A percentile compares a stretch with the other conserved stretches of the same genome.
Evolutionary conservation across 352 stramenopile species (phyloP).

Genomic region (Globisporangium viniferum): DNA sequence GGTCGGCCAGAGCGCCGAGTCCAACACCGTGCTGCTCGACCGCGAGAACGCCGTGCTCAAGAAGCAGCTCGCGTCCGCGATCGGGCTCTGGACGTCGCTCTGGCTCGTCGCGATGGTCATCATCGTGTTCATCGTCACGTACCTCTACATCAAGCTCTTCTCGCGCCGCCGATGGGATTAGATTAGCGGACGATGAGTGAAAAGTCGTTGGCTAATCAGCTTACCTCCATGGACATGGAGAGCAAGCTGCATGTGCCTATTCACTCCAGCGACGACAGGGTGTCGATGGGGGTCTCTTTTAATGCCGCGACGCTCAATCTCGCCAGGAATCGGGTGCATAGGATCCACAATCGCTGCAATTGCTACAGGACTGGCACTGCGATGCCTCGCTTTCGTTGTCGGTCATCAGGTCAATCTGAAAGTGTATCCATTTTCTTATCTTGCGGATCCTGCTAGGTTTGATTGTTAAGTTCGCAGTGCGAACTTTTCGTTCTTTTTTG

Average conservation of each 20-base stretch:
- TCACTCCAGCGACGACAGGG: neutral
- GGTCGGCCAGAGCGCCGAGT: conserved; percentile 66
- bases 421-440: too few relatives aligned
- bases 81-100: conserved; percentile 73
- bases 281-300: neutral
- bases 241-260: neutral
- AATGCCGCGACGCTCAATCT: neutral
- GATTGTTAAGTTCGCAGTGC: neutral
- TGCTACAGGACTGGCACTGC: too few relatives aligned
- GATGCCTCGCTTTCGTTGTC: too few relatives aligned
- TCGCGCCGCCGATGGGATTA: conserved; percentile 43
- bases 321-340: neutral
- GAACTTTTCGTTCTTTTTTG: neutral
- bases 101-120: conserved; percentile 60
- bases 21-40: conserved; percentile 54
- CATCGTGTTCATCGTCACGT: conserved; percentile 63
- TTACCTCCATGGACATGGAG: too few relatives aligned
- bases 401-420: too few relatives aligned
- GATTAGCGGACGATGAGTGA: neutral
- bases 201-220: too few relatives aligned
- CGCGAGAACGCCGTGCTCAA: conserved; percentile 63
- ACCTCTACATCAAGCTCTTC: conserved; percentile 83
- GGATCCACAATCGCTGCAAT: too few relatives aligned
- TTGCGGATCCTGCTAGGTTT: neutral
- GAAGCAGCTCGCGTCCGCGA: conserved; percentile 63